Conservation (phyloP, 2,329 filamentous ascomycete species). For the Phaeophleospora eucalypticola region DNA sequence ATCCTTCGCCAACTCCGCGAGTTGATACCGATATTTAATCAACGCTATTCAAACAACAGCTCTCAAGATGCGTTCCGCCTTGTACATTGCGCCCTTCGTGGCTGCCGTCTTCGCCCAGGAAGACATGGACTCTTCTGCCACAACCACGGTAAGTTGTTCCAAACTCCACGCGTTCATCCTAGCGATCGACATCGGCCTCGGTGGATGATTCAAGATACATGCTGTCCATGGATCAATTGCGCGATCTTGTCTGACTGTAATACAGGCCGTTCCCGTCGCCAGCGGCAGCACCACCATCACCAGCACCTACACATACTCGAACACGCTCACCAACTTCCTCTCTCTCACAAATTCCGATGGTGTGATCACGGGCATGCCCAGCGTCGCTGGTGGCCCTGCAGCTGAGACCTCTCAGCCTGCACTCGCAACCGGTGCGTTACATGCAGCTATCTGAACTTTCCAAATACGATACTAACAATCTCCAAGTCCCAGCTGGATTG, state of each 20-base stretch:
- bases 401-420: constrained; percentile 22
- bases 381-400: constrained; percentile 26
- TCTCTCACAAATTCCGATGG: constrained; percentile 48
- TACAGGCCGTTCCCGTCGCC: constrained; percentile 13
- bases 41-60: not conserved
- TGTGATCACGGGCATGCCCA: constrained; percentile 48
- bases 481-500: constrained; percentile 39
- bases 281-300: constrained; percentile 15
- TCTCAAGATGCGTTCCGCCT: constrained; percentile 36
- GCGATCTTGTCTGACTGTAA: constrained; percentile 10
- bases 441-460: constrained; percentile 20
- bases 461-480: not conserved
- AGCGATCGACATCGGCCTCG: not conserved
- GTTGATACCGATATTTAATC: too few species aligned
- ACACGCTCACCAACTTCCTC: constrained; percentile 43
- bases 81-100: constrained; percentile 41
- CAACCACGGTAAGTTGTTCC: constrained; percentile 4
- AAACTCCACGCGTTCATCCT: constrained; percentile 1
- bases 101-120: constrained; percentile 42
- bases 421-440: constrained; percentile 6
- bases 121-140: constrained; percentile 16
- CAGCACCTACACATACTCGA: constrained; percentile 35
- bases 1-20: too few species aligned
- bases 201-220: too few species aligned
- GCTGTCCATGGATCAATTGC: too few species aligned